A percentile compares a stretch with the other conserved stretches of the same genome.
Evolutionary conservation across 2,329 filamentous ascomycete species (phyloP).

Genomic region (Allantophomopsis cytisporea): DNA sequence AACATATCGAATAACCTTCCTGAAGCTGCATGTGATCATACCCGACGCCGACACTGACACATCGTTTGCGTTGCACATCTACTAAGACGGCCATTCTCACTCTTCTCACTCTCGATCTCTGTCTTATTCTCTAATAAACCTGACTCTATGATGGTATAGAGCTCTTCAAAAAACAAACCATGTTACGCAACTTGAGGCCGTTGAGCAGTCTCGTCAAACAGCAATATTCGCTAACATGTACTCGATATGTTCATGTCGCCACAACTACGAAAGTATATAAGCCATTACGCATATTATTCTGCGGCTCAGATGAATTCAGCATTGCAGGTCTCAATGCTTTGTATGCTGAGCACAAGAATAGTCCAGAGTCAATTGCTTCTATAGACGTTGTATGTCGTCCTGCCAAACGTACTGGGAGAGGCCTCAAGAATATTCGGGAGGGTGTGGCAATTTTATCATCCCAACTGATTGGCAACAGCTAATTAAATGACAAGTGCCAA

Average conservation of each 20-base stretch:
- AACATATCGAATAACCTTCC: too few relatives aligned
- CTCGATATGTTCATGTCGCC: not conserved
- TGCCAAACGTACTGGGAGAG: constrained; percentile 65
- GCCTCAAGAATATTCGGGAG: constrained; percentile 38
- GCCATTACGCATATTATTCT: constrained; percentile 79
- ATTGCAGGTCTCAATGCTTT: constrained; percentile 62
- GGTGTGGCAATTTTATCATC: constrained; percentile 7
- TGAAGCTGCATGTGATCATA: too few relatives aligned
- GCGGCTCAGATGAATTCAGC: constrained; percentile 87
- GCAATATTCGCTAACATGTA: too few relatives aligned
- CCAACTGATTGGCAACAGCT: not conserved
- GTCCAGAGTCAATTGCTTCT: constrained; percentile 47
- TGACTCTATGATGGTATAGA: too few relatives aligned
- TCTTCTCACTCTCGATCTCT: too few relatives aligned
- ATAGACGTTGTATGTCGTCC: constrained; percentile 80
- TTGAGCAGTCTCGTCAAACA: too few relatives aligned
- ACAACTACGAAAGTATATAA: constrained; percentile 14
- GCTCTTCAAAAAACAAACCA: too few relatives aligned
- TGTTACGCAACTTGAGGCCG: too few relatives aligned
- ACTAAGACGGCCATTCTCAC: too few relatives aligned
- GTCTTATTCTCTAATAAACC: too few relatives aligned
- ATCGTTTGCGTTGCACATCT: too few relatives aligned
- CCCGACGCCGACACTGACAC: too few relatives aligned
- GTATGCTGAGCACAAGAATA: constrained; percentile 38
- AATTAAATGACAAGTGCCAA: constrained; percentile 43